Base-by-base conservation (phyloP, 768 basidiomycete species). In the Kwoniella europaea region DNA sequence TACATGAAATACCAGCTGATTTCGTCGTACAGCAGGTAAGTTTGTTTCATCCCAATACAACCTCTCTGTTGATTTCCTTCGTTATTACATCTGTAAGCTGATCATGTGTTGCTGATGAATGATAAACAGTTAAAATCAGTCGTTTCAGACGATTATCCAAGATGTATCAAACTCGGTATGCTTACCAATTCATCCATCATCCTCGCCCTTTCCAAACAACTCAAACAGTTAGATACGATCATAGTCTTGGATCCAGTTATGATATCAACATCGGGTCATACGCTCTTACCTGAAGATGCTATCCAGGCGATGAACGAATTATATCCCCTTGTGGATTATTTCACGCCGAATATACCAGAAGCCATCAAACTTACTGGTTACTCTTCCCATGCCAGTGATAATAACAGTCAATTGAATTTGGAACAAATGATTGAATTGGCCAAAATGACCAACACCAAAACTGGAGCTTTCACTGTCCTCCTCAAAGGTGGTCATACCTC, bases 141-240 rank as follows among this genome's bases (percentile, higher is more conserved):
- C 3, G 79, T 95, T 29, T 86, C 87, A 13, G 94, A 97, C 79
- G 87, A 92, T 46, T 83, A 88, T 5, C 85, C 92, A 12, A 84
- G 86, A 50, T 91, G 89, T 1, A 88, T 97, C 74, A 98, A 98
- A 84, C 92, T 91, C 0, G 94, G 95, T 13, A 96, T 97, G 95
- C 86, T 98, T 0, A 90, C 87, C 76, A 88, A 90, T 69, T 85
- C 87, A 0, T 86, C 84, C 0, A 88, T 86, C 56, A 88, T 88
- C 24, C 83, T 79, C 12, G 85, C 87, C 0, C 86, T 93, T 3
- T 87, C 88, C 2, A 71, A 82, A 1, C 84, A 87, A 12, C 86
- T 94, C 84, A 86, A 71, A 88, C 86, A 76, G n/a, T 77, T 12
- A 69, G 83, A 35, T 7, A 87, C 89, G 0, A 88, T 89, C 0